A percentile compares a stretch with the other conserved stretches of the same genome.
phyloP scores from a whole-genome alignment of 164 flowering plant species.

The Stephania japonica region DNA sequence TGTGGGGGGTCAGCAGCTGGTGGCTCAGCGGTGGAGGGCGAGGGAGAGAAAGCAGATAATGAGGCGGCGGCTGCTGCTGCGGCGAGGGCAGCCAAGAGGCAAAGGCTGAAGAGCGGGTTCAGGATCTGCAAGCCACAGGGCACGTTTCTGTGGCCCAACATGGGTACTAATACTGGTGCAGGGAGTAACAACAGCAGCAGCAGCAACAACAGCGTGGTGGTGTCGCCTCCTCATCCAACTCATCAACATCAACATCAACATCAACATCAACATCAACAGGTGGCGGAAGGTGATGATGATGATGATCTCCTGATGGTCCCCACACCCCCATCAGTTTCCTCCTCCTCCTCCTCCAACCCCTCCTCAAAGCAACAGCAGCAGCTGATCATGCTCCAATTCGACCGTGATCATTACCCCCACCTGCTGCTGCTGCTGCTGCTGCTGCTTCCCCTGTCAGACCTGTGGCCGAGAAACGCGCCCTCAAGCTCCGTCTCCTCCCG shows the following conservation, averaged over 20 bases:
- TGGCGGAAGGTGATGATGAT: not conserved
- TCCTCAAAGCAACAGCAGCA: not conserved
- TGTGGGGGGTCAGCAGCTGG: not conserved
- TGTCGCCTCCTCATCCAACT: slow-evolving; percentile 12
- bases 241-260: no score
- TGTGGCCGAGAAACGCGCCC: slow-evolving; percentile 28
- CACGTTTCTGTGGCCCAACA: slow-evolving; percentile 59
- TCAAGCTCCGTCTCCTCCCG: not conserved
- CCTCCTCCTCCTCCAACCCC: slow-evolving; percentile 20
- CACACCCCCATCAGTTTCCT: slow-evolving; percentile 47
- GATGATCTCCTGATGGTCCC: slow-evolving; percentile 31
- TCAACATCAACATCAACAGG: no score
- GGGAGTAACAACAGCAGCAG: slow-evolving; percentile 8
- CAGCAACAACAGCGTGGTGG: slow-evolving; percentile 7
- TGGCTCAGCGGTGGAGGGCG: not conserved
- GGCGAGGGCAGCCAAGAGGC: slow-evolving; percentile 39
- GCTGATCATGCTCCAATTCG: no score
- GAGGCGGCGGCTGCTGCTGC: slow-evolving; percentile 10
- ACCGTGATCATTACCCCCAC: no score
- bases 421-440: no score
- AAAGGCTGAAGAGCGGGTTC: slow-evolving; percentile 74
- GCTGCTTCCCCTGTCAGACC: slow-evolving; percentile 34
- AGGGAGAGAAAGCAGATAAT: slow-evolving; percentile 20
- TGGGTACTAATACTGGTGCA: slow-evolving; percentile 5
- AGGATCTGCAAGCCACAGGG: slow-evolving; percentile 72